A percentile compares a stretch with the other conserved stretches of the same genome.
phyloP scores from a whole-genome alignment of 176 grass and related monocot species.

The Puccinellia tenuiflora region DNA sequence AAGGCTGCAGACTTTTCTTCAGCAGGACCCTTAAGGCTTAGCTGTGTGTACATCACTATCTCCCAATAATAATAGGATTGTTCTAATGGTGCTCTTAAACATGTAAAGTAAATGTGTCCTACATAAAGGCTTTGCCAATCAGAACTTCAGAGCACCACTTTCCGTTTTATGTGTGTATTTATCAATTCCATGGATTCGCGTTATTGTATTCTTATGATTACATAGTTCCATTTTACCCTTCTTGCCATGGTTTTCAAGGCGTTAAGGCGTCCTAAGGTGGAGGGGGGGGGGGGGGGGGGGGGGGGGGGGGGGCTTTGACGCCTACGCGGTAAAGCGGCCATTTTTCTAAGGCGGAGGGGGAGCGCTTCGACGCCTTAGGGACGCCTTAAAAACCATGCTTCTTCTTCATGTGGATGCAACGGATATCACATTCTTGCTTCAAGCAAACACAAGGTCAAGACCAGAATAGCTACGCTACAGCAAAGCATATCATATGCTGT shows the following conservation, averaged over 20 bases:
- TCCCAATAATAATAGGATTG: neutral
- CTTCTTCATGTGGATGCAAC: neutral
- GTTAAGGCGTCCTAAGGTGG: too few species aligned
- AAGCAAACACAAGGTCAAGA: too few species aligned
- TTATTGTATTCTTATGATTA: neutral
- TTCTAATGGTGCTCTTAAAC: neutral
- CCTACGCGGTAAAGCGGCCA: too few species aligned
- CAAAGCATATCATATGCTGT: too few species aligned
- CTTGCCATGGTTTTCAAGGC: too few species aligned
- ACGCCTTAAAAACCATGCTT: neutral
- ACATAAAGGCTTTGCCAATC: neutral
- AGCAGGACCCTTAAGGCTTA: neutral
- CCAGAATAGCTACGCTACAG: too few species aligned
- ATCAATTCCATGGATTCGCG: neutral
- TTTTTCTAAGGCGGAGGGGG: too few species aligned
- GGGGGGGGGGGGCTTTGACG: too few species aligned
- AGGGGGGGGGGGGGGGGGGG: too few species aligned
- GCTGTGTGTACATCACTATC: neutral
- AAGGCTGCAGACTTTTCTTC: slow-evolving; percentile 10
- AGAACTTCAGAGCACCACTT: neutral
- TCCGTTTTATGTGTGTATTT: neutral
- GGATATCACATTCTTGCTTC: neutral
- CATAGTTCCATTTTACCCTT: neutral
- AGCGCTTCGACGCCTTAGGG: too few species aligned
- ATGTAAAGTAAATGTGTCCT: neutral